These are phyloP conservation scores for Geopyxis carbonaria DNA, from an alignment of 495 filamentous ascomycete species.

Conservation along the genomic window DNA sequence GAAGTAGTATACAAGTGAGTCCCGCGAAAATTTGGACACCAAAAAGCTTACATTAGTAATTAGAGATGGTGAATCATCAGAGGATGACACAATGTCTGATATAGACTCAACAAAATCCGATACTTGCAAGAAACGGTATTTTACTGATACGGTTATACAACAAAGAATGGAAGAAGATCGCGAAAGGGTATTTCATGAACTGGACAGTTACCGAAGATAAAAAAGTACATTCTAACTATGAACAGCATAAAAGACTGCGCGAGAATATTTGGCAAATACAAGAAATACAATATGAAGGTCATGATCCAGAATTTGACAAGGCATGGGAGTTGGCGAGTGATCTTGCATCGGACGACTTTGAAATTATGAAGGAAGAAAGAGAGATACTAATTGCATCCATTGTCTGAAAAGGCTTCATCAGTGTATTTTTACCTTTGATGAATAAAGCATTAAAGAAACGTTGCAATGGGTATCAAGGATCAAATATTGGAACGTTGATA, in stretches of 20 bases:
- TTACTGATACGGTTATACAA: constrained; percentile 78
- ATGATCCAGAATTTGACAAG: constrained; percentile 49
- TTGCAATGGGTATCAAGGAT: too few relatives aligned
- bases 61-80: too few relatives aligned
- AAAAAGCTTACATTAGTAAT: too few relatives aligned
- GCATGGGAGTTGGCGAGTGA: constrained; percentile 69
- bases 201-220: neutral
- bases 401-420: too few relatives aligned
- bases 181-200: constrained; percentile 37
- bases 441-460: too few relatives aligned
- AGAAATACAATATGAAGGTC: constrained; percentile 28
- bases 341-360: constrained; percentile 65
- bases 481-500: too few relatives aligned
- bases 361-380: constrained; percentile 54
- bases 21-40: too few relatives aligned
- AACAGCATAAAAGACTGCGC: constrained; percentile 59
- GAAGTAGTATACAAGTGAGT: constrained; percentile 16
- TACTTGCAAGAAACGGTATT: constrained; percentile 7
- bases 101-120: too few relatives aligned
- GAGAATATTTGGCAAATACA: constrained; percentile 82
- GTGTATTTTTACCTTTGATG: too few relatives aligned
- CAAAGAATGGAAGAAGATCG: constrained; percentile 94
- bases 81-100: too few relatives aligned
- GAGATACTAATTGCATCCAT: constrained; percentile 24
- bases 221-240: neutral